Evolutionary conservation across 2,329 filamentous ascomycete species (phyloP).

Genomic region (Aspergillus pseudoterreus): DNA sequence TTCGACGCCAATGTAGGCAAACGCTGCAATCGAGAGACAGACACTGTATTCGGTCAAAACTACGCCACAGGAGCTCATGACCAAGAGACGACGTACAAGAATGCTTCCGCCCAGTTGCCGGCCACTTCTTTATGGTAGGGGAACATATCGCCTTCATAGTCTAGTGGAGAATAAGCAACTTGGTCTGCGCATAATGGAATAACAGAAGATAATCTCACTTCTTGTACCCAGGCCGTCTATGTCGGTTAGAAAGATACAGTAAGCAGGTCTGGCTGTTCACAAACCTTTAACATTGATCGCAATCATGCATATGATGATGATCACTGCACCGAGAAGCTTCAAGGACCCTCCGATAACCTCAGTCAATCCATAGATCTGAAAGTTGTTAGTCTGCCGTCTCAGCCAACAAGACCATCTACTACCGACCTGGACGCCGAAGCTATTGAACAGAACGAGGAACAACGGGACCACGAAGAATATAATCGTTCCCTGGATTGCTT

Average conservation of each 20-base stretch:
- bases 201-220: background rate
- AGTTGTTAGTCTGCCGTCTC: too few species aligned
- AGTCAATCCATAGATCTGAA: slow-evolving; percentile 18
- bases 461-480: slow-evolving; percentile 20
- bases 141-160: slow-evolving; percentile 12
- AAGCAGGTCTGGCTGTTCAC: background rate
- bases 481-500: slow-evolving; percentile 18
- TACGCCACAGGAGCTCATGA: too few species aligned
- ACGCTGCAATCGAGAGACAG: slow-evolving; percentile 28
- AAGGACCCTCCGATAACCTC: slow-evolving; percentile 20
- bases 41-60: slow-evolving; percentile 14
- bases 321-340: slow-evolving; percentile 16
- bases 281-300: slow-evolving; percentile 20
- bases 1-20: slow-evolving; percentile 32
- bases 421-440: slow-evolving; percentile 17
- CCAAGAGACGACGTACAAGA: slow-evolving; percentile 19
- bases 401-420: too few species aligned
- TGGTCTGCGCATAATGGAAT: background rate
- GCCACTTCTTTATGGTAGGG: slow-evolving; percentile 20
- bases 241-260: too few species aligned
- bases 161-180: background rate
- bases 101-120: slow-evolving; percentile 19
- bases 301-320: slow-evolving; percentile 18
- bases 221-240: too few species aligned
- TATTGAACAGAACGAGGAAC: slow-evolving; percentile 17